Evolutionary conservation across 306 rosid genomes (phyloP), one percentile per base, ranked within the genome.

Genomic region (Vigna hirtella): DNA sequence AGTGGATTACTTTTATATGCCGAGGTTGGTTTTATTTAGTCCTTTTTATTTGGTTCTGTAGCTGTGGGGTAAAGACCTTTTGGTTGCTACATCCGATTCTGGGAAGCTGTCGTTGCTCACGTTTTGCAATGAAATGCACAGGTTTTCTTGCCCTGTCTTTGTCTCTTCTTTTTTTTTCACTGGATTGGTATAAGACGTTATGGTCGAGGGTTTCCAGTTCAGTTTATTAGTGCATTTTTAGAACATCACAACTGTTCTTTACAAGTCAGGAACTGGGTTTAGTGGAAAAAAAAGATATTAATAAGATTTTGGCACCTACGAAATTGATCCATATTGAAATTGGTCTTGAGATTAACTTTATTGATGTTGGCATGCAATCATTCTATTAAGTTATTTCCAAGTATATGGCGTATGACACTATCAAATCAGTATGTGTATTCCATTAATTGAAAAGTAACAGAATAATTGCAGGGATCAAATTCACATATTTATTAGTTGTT

Each of bases 41-140:
- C 17, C 17, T n/a, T 8, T 8, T 26, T 64, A 12, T 12, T 43
- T 45, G 50, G 50, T 76, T 28, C 64, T 78, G 64, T 83, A 94
- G 98, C 77, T 88, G 90, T 71, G 84, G 82, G 98, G 97, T 38
- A 92, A 84, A 83, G 98, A 94, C 74, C 88, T 90, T 53, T 83
- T 94, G 83, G 87, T 89, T 74, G 98, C 92, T 67, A 72, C 91
- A 70, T 94, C 98, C 7, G 98, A 94, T 87, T 94, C 98, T 2
- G 97, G 98, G 83, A 94, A 94, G 90, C 91, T 94, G 62, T 92
- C 98, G 1, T 69, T 94, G 84, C 94, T 94, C 79, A 84, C 94
- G 51, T 94, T 94, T 82, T 89, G 98, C 92, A 90, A 87, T 76
- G 93, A 94, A 86, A 94, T 92, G 98, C 90, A 90, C 91, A 92